Base-by-base conservation (phyloP, 2,329 filamentous ascomycete species). In the Neofusicoccum laricinum region DNA sequence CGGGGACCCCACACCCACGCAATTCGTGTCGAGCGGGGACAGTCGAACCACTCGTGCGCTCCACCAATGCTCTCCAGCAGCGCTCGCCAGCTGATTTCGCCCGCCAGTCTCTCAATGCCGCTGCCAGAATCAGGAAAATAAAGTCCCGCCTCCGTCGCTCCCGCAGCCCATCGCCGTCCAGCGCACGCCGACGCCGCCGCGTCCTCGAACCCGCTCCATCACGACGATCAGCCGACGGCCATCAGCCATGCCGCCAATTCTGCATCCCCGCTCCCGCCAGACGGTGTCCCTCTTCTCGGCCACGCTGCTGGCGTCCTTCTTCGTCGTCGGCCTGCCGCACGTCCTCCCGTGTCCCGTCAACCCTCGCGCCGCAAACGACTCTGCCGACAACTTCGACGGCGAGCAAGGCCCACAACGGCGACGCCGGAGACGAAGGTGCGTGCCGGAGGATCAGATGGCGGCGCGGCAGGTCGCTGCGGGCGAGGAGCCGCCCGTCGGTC, bases 201-300 rank as follows among this genome's bases (percentile, higher is more conserved):
- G 99, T 78, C 95, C 95, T 38, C 89, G 93, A 77, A 98, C 94
- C 70, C 89, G 92, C 72, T 8, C n/a, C 21, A 36, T 51, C 30
- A 12, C 34, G 12, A 15, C 53, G 25, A n/a, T 14, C 14, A 30
- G 38, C 30, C 19, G 50, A 34, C 46, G 66, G 65, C 32, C 51
- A 64, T 46, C 53, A 36, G 14, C 55, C 30, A 95, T 95, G 91
- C 88, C 92, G 72, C 91, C 87, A 45, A 82, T 94, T 79, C 88
- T 99, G 46, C 95, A 99, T 78, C 95, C 95, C 38, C 89, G 93
- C 77, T 98, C 94, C 70, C 89, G 92, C 72, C 91, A 92, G 81
- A 99, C 95, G 71, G 93, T 91, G 64, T 95, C 93, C 50, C 89
- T 99, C 66, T 99, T 99, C 81, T 93, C 92, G 58, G 92, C 90